Conservation (phyloP, 2,329 filamentous ascomycete genomes). For the Diaporthe sp. region DNA sequence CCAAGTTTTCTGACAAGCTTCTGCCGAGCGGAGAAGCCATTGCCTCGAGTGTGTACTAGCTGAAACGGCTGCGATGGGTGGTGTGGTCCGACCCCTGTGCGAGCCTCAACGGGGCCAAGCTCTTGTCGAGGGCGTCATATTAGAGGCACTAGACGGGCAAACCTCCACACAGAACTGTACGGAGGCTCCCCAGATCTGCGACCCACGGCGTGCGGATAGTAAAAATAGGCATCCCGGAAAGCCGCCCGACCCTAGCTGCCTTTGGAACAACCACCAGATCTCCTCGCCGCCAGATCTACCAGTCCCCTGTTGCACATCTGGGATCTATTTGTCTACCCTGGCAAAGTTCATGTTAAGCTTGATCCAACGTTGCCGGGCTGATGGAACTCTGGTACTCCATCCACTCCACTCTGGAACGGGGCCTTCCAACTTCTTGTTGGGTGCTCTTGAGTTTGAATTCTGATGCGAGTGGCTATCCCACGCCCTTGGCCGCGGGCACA, state of each 20-base stretch:
- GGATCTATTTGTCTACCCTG: not conserved
- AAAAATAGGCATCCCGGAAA: not conserved
- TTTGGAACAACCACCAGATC: not conserved
- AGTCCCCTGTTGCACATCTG: slow-evolving; percentile 21
- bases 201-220: not conserved
- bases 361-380: slow-evolving; percentile 9
- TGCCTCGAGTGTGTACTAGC: slow-evolving; percentile 11
- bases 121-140: not conserved
- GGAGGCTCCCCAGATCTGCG: not conserved
- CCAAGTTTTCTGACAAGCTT: slow-evolving; percentile 15
- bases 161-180: not conserved
- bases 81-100: slow-evolving; percentile 8
- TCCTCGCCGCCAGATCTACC: not conserved
- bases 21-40: slow-evolving; percentile 5
- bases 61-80: slow-evolving; percentile 20
- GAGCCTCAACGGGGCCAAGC: slow-evolving; percentile 1
- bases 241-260: not conserved
- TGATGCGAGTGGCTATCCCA: slow-evolving; percentile 24
- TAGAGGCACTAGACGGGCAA: not conserved
- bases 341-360: slow-evolving; percentile 1
- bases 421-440: not conserved
- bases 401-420: not conserved
- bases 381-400: slow-evolving; percentile 1
- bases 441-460: not conserved
- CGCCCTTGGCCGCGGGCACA: slow-evolving; percentile 12